phyloP scores from a whole-genome alignment of 176 grass and related monocot species.

The Themeda triandra region DNA sequence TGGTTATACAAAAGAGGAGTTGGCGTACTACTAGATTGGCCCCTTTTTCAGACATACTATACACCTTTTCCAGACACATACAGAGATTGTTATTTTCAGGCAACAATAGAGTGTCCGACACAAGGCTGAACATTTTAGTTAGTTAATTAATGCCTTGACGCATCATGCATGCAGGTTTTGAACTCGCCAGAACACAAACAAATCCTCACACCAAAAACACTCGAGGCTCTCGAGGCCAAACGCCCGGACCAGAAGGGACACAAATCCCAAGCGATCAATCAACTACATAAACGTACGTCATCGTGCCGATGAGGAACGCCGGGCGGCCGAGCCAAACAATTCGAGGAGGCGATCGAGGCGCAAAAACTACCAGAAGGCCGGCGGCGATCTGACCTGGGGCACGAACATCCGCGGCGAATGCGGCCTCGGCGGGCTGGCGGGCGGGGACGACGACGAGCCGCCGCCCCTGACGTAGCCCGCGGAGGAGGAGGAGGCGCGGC shows the following conservation, averaged over 20 bases:
- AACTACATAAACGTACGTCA: neutral
- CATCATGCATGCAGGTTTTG: neutral
- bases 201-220: neutral
- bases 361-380: neutral
- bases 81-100: neutral
- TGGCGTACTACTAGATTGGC: neutral
- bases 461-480: constrained; percentile 8
- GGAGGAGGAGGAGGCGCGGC: constrained; percentile 25
- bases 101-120: neutral
- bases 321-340: neutral
- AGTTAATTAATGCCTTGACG: neutral
- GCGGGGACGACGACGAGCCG: constrained; percentile 46
- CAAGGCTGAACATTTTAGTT: neutral
- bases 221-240: neutral
- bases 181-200: neutral
- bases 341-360: neutral
- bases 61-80: neutral
- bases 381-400: constrained; percentile 57
- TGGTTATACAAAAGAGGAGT: neutral
- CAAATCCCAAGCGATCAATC: neutral
- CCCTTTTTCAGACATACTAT: no score
- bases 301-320: neutral
- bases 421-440: constrained; percentile 59
- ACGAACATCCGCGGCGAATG: constrained; percentile 89
- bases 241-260: neutral